A percentile compares a stretch with the other conserved stretches of the same genome.
Evolutionary conservation across 2,329 filamentous ascomycete species (phyloP).

Genomic region (Aspergillus pseudotamarii): DNA sequence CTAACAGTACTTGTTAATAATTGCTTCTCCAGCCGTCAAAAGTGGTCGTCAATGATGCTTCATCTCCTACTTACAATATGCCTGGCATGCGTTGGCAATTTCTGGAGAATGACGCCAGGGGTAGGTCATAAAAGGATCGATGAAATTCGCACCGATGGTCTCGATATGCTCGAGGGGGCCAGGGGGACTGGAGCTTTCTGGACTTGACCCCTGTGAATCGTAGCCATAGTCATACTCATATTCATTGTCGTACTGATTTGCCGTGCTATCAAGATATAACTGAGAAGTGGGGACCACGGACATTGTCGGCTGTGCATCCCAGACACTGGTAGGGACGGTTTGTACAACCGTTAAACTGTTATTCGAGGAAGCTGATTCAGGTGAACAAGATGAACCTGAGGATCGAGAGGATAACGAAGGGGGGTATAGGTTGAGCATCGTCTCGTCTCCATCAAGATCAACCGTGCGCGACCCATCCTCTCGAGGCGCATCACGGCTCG

Average conservation of each 20-base stretch:
- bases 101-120: conserved; percentile 26
- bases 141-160: conserved; percentile 20
- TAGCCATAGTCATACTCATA: background rate
- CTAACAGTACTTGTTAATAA: background rate
- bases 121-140: conserved; percentile 35
- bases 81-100: conserved; percentile 26
- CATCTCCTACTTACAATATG: conserved; percentile 28
- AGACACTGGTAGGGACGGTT: background rate
- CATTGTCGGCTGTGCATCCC: background rate
- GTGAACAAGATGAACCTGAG: background rate
- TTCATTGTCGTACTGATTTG: background rate
- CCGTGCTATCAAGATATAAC: background rate
- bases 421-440: background rate
- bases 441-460: conserved; percentile 4
- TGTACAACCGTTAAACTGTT: background rate
- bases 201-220: background rate
- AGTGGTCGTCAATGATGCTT: no score
- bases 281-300: background rate
- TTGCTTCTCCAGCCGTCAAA: background rate
- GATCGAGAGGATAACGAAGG: background rate
- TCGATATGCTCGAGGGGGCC: conserved; percentile 18
- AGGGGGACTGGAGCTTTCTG: conserved; percentile 7
- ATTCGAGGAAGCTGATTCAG: background rate
- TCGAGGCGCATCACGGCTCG: background rate
- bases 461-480: background rate